Percentiles rank a stretch among this genome's conserved stretches.
These are phyloP conservation scores for Phytopythium mirpurense DNA, from an alignment of 352 stramenopile species.

Conservation along the genomic window DNA sequence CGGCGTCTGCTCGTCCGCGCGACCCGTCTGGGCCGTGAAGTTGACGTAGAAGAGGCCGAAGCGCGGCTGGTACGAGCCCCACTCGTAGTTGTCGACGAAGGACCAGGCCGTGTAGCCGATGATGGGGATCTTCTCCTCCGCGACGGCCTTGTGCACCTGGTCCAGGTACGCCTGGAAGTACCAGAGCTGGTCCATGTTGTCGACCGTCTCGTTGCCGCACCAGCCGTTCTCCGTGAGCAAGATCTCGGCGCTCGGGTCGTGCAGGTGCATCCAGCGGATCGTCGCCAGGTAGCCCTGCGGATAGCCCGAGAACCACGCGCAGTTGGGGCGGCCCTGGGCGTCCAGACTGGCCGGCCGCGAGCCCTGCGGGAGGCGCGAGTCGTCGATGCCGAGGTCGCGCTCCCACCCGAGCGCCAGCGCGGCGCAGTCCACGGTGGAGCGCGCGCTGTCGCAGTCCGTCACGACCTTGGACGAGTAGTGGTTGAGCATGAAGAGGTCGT, in stretches of 20 bases:
- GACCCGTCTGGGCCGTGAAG: slow-evolving; percentile 23
- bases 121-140: slow-evolving; percentile 9
- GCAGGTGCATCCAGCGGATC: slow-evolving; percentile 31
- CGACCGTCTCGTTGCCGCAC: slow-evolving; percentile 40
- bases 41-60: slow-evolving; percentile 48
- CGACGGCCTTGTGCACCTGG: slow-evolving; percentile 9
- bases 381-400: slow-evolving; percentile 30
- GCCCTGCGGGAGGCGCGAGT: slow-evolving; percentile 33
- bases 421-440: slow-evolving; percentile 19
- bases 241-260: slow-evolving; percentile 24
- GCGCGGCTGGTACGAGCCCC: slow-evolving; percentile 19
- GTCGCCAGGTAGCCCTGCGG: slow-evolving; percentile 29
- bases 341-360: slow-evolving; percentile 33
- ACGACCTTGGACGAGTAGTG: slow-evolving; percentile 84
- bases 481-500: slow-evolving; percentile 95
- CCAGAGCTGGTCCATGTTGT: slow-evolving; percentile 37
- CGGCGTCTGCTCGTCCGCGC: slow-evolving; percentile 15
- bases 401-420: slow-evolving; percentile 26
- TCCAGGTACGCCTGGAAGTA: slow-evolving; percentile 35
- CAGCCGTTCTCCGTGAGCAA: slow-evolving; percentile 58
- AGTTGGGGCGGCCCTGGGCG: slow-evolving; percentile 15
- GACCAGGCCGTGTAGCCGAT: slow-evolving; percentile 19
- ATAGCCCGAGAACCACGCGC: slow-evolving; percentile 29
- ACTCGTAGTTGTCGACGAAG: slow-evolving; percentile 34
- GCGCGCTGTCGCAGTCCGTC: slow-evolving; percentile 39